These are phyloP conservation scores for Anthoceros angustus DNA, from an alignment of 225 moss, liverwort and hornwort species.

Conservation along the genomic window DNA sequence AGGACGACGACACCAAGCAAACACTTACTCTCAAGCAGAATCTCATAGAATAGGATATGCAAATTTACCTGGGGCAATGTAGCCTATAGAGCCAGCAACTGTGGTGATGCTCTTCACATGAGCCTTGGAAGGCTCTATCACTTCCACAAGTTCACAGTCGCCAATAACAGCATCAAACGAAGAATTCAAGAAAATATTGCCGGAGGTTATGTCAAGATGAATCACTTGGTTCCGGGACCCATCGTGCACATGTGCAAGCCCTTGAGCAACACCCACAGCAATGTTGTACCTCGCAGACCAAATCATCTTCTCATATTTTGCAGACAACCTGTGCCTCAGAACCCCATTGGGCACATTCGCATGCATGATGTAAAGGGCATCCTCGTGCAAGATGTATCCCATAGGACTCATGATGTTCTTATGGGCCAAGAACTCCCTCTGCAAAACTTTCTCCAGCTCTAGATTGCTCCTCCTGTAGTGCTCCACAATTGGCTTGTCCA, in stretches of 20 bases:
- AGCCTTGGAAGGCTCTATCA: neutral
- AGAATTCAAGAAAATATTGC: neutral
- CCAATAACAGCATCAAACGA: constrained; percentile 1
- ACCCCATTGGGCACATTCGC: neutral
- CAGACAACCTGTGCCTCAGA: neutral
- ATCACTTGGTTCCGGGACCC: neutral
- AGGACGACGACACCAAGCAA: too few species aligned
- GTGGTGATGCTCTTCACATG: constrained; percentile 1
- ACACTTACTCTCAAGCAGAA: too few species aligned
- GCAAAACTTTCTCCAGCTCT: neutral
- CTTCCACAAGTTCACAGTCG: neutral
- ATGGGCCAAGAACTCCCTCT: neutral
- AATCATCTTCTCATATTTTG: neutral
- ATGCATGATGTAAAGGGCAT: neutral
- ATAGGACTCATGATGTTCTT: constrained; percentile 1
- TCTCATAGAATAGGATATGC: too few species aligned
- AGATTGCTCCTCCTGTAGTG: neutral
- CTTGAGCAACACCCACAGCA: neutral
- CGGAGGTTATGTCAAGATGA: constrained; percentile 5
- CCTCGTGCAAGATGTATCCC: neutral
- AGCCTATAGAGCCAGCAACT: constrained; percentile 3
- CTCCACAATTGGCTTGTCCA: neutral
- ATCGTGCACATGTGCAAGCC: neutral
- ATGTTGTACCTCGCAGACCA: neutral
- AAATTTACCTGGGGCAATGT: neutral